phyloP scores from a whole-genome alignment of 345 rosid genomes.

The Sonneratia alba region DNA sequence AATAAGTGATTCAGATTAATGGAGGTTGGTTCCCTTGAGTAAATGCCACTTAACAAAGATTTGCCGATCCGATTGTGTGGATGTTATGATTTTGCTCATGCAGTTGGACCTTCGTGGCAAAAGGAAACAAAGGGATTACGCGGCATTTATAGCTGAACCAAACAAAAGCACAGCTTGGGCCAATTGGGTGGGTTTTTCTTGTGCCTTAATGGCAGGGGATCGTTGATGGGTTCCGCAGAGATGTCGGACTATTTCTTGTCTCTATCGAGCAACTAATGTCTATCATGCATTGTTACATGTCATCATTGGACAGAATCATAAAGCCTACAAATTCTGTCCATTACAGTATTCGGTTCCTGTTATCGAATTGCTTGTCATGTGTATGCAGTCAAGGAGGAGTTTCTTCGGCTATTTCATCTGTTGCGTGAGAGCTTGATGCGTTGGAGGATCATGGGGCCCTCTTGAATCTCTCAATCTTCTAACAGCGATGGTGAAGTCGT shows the following conservation, averaged over 20 bases:
- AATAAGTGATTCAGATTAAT: background rate
- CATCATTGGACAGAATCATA: background rate
- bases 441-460: background rate
- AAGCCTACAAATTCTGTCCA: background rate
- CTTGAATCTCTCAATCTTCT: background rate
- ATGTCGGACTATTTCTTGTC: background rate
- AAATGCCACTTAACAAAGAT: background rate
- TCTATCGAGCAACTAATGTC: background rate
- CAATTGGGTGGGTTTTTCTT: background rate
- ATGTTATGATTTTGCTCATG: background rate
- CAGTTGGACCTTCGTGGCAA: background rate
- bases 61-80: background rate
- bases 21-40: background rate
- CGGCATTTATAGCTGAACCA: background rate
- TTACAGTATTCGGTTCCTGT: background rate
- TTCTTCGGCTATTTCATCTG: conserved; percentile 18
- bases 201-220: background rate
- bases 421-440: conserved; percentile 11
- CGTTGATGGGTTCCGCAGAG: background rate
- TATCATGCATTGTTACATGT: background rate
- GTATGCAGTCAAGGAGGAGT: conserved; percentile 17
- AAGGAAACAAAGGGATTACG: background rate
- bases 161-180: background rate
- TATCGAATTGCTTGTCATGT: background rate
- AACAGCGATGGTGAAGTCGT: background rate